Evolutionary conservation across 768 basidiomycete genomes (phyloP), one percentile per base, ranked within the genome.

Genomic region (Tricholoma furcatifolium): DNA sequence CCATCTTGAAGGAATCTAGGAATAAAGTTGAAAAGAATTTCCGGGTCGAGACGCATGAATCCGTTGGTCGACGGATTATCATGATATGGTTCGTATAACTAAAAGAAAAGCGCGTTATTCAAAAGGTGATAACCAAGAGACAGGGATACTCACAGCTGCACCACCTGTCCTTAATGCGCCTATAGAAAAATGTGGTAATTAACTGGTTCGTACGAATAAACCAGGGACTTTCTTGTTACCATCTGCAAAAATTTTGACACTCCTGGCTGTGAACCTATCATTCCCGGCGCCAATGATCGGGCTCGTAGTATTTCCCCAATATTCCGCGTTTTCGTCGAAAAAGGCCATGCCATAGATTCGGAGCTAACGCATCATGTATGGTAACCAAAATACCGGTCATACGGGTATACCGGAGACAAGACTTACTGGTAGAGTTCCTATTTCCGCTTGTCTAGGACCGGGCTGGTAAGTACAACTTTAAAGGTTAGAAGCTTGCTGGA

Each of bases 101-200:
- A 58, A 11, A 46, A 6, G 15, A n/a, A 17, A 31, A 30, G 59
- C 35, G n/a, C n/a, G n/a, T n/a, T n/a, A n/a, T 51, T 51, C 41
- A 11, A 32, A 41, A 41, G 48, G 15, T 27, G 7, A 27, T 7
- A 27, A 27, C 27, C 3, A 6, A 45, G 15, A 34, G 35, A 23
- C 9, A 24, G 51, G 43, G 20, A 46, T 14, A 41, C 21, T 62
- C 75, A 88, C 87, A 39, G 94, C 93, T 41, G 94, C 92, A 41
- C 93, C 94, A 52, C 91, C 87, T n/a, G 87, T 87, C 30, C 94
- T 82, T 34, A 97, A 72, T 27, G 93, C 94, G 52, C 93, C 88
- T 89, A 51, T 53, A 30, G 8, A 7, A 15, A 39, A 21, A 34
- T 24, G 43, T 57, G 14, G 47, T 45, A 49, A 41, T 34, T 32